Percentiles rank a stretch among this genome's conserved stretches.
Conservation (phyloP, 768 basidiomycete genomes). For the Serendipita sp. region DNA sequence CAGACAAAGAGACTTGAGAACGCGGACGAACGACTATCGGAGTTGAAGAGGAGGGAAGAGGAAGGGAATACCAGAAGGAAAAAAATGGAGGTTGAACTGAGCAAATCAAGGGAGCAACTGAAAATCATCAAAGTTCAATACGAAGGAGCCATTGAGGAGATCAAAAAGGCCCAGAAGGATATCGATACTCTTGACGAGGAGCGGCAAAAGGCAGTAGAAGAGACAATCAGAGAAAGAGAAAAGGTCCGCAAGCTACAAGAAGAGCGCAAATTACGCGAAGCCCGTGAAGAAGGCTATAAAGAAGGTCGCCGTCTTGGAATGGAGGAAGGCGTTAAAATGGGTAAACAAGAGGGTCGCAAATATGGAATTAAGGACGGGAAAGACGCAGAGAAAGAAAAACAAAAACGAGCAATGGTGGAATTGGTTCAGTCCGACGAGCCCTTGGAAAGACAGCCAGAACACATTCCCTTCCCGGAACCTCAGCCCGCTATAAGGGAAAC, state of each 20-base stretch:
- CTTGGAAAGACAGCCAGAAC: background rate
- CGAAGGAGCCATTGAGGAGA: background rate
- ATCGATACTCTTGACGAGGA: background rate
- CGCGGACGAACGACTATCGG: background rate
- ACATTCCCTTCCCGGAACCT: background rate
- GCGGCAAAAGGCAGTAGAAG: background rate
- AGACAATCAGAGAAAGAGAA: background rate
- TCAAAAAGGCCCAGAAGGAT: background rate
- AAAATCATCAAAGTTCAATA: background rate
- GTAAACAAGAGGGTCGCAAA: background rate
- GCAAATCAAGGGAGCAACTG: background rate
- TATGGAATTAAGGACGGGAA: background rate
- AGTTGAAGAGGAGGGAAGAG: background rate
- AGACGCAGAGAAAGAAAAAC: background rate
- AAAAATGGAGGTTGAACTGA: background rate
- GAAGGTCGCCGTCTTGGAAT: background rate
- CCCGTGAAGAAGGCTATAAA: background rate
- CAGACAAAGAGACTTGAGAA: background rate
- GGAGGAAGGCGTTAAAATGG: background rate
- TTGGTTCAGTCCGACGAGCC: background rate
- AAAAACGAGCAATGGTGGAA: background rate
- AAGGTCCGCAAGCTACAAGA: background rate
- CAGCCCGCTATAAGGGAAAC: background rate
- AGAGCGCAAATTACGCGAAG: background rate
- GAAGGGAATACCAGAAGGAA: background rate